These are phyloP conservation scores for Candida sanyaensis DNA, from an alignment of 1,139 yeast species.

Conservation along the genomic window DNA sequence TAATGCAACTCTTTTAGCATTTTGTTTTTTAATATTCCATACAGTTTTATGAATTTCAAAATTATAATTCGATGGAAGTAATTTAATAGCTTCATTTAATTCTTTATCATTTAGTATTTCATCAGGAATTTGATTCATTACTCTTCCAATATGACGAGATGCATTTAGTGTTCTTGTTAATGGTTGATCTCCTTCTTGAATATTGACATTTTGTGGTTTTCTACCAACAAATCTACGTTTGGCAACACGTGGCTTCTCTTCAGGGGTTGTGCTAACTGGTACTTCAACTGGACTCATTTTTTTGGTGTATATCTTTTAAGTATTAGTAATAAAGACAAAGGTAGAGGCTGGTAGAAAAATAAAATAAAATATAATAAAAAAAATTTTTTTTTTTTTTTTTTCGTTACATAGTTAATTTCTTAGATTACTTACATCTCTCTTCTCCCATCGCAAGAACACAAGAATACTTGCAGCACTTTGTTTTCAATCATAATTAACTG, in stretches of 20 bases:
- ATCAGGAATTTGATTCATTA: constrained; percentile 86
- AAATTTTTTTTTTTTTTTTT: too few species aligned
- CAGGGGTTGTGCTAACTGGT: not conserved
- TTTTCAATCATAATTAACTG: too few species aligned
- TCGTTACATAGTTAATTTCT: not conserved
- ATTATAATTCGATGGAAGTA: constrained; percentile 88
- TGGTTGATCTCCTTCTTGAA: constrained; percentile 16
- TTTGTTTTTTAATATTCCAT: constrained; percentile 80
- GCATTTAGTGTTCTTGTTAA: constrained; percentile 19
- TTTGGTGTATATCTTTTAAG: not conserved
- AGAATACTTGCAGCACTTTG: not conserved
- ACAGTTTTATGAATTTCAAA: constrained; percentile 95
- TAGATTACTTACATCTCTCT: not conserved
- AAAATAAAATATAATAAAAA: not conserved
- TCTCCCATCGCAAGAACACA: not conserved
- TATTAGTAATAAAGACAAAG: not conserved
- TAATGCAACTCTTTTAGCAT: constrained; percentile 77
- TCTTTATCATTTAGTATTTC: constrained; percentile 81
- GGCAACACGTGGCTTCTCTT: constrained; percentile 14
- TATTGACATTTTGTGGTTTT: constrained; percentile 14
- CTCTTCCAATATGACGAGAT: constrained; percentile 47
- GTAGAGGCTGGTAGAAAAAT: not conserved
- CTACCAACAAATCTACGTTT: constrained; percentile 40
- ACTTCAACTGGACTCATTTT: constrained; percentile 13
- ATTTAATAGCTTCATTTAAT: constrained; percentile 73